phyloP scores from a whole-genome alignment of 1,139 yeast genomes.

The Arxiozyma slooffiae region DNA sequence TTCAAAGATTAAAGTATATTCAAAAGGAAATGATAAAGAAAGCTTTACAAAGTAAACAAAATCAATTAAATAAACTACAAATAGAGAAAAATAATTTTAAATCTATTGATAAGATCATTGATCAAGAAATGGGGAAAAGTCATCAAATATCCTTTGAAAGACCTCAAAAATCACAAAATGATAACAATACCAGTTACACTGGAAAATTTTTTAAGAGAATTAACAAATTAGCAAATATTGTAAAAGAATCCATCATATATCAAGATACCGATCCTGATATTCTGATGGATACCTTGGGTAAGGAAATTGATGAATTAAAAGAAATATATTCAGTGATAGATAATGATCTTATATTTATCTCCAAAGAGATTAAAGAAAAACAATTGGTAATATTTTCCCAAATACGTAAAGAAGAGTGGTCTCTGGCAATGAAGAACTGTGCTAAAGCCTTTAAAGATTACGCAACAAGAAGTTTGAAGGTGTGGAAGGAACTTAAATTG shows the following conservation, averaged over 20 bases:
- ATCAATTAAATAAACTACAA: conserved; percentile 26
- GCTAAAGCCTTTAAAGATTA: conserved; percentile 27
- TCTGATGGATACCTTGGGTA: conserved; percentile 20
- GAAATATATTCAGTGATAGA: conserved; percentile 29
- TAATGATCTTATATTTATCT: conserved; percentile 29
- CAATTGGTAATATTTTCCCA: conserved; percentile 24
- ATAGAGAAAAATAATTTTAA: conserved; percentile 29
- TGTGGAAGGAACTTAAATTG: conserved; percentile 32
- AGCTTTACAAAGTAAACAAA: conserved; percentile 24
- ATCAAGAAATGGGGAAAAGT: conserved; percentile 27
- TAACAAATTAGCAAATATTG: conserved; percentile 28
- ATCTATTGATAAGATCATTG: conserved; percentile 27
- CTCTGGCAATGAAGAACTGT: conserved; percentile 19
- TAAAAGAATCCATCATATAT: conserved; percentile 31
- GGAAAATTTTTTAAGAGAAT: conserved; percentile 21
- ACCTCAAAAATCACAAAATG: conserved; percentile 10
- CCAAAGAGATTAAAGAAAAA: conserved; percentile 24
- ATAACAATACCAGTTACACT: conserved; percentile 17
- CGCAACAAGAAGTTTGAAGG: conserved; percentile 29
- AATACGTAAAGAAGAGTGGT: conserved; percentile 24
- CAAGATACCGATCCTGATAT: conserved; percentile 24
- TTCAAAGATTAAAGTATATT: conserved; percentile 55
- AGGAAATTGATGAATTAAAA: conserved; percentile 27
- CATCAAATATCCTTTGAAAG: conserved; percentile 23
- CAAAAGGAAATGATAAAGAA: conserved; percentile 47